Evolutionary conservation across 768 basidiomycete genomes (phyloP).

Genomic region (Lentinula guzmanii): DNA sequence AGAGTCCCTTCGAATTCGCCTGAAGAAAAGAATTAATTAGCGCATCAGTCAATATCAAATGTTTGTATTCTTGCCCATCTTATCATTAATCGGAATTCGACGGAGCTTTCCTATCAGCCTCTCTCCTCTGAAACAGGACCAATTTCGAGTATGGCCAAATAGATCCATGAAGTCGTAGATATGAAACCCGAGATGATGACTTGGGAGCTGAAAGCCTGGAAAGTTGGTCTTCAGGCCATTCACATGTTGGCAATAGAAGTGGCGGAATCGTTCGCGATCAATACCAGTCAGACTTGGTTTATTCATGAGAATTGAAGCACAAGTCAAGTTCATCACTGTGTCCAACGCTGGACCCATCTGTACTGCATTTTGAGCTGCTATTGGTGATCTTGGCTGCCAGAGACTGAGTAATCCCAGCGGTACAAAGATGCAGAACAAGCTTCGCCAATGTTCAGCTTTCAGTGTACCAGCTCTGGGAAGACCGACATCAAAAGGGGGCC

Average conservation of each 20-base stretch:
- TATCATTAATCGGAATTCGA: slow-evolving; percentile 17
- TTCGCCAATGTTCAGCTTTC: slow-evolving; percentile 21
- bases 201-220: slow-evolving; percentile 7
- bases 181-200: slow-evolving; percentile 9
- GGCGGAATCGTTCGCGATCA: neutral
- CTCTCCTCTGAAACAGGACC: slow-evolving; percentile 21
- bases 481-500: slow-evolving; percentile 8
- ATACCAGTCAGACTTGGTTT: neutral
- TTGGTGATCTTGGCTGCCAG: slow-evolving; percentile 8
- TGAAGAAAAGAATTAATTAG: neutral
- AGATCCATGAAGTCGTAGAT: slow-evolving; percentile 11
- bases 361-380: neutral
- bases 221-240: slow-evolving; percentile 1
- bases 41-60: neutral
- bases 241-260: slow-evolving; percentile 4
- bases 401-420: slow-evolving; percentile 17
- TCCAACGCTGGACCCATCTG: neutral
- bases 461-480: slow-evolving; percentile 12
- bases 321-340: neutral
- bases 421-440: slow-evolving; percentile 10
- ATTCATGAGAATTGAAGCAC: neutral
- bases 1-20: slow-evolving; percentile 10
- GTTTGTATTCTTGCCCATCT: slow-evolving; percentile 7
- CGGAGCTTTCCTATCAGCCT: slow-evolving; percentile 17
- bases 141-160: slow-evolving; percentile 10